Evolutionary conservation across 169 alveolate genomes (phyloP), one percentile per base, ranked within the genome.

Genomic region (Eimeria sp.): DNA sequence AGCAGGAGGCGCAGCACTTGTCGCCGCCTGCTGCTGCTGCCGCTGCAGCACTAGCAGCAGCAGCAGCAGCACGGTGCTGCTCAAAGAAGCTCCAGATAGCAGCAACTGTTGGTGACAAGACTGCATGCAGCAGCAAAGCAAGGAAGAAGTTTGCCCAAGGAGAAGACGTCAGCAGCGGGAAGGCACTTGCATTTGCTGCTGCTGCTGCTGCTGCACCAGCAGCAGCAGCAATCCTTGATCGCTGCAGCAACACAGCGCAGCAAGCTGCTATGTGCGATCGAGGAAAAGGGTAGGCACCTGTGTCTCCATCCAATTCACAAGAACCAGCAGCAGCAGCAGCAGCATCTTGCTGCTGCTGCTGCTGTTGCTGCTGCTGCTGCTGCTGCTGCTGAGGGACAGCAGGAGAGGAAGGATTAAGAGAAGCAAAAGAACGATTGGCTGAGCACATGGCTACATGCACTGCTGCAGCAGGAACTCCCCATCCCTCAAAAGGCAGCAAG

Each of bases 211-310:
- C 92, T 58, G 92, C 92, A 54, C 58, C 92, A 22, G 78, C 63
- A 14, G 78, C 63, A 14, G 92, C 78, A 54, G 92, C 92, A 30
- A 84, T 84, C 76, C 92, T 76, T 20, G 92, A 22, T 76, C 92
- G 92, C 92, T 84, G 92, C 92, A 84, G 92, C 57, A 84, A 34
- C 92, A 84, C 57, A 30, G 92, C 92, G 51, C 92, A 58, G 61
- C 78, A 84, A 30, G 92, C 92, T 27, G 92, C 76, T 57, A 84
- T 78, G 4, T 84, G 92, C 11, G 92, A 84, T 34, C 92, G 92
- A 54, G 57, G 34, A 34, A 84, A 84, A 40, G 92, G 78, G n/a
- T 30, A 63, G 27, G 89, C 47, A 9, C 20, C 54, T 43, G 88
- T 16, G 34, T 78, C 88, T 43, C 20, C 72, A 22, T 80, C 89